Percentiles rank a stretch among this genome's conserved stretches.
phyloP scores from a whole-genome alignment of 1,284 basidiomycete species.

The Cerioporus squamosus region DNA sequence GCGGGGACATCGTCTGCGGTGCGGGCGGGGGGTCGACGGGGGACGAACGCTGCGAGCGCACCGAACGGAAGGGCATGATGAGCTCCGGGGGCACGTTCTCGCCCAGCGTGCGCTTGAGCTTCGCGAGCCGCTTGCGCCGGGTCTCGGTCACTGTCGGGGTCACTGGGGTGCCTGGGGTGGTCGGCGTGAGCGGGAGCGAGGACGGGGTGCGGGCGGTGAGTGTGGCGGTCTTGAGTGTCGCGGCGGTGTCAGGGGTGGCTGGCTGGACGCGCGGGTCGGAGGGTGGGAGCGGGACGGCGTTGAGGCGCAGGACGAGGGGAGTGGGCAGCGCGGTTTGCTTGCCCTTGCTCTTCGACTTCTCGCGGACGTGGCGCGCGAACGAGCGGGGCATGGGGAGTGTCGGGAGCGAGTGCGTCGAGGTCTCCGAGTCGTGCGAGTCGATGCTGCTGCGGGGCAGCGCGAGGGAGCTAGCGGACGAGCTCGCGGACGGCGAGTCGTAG shows the following conservation, averaged over 20 bases:
- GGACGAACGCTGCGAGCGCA: slow-evolving; percentile 3
- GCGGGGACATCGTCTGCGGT: not conserved
- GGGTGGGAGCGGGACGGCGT: slow-evolving; percentile 29
- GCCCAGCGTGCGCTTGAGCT: slow-evolving; percentile 54
- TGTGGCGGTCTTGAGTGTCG: slow-evolving; percentile 7
- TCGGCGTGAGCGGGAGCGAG: slow-evolving; percentile 10
- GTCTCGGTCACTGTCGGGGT: slow-evolving; percentile 30
- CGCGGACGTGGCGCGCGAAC: slow-evolving; percentile 22
- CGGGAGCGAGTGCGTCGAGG: slow-evolving; percentile 11
- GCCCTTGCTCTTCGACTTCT: slow-evolving; percentile 21
- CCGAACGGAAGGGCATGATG: slow-evolving; percentile 39
- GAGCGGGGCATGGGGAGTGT: slow-evolving; percentile 19
- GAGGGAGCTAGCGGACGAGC: slow-evolving; percentile 37
- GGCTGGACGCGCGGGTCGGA: slow-evolving; percentile 19
- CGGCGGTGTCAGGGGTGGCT: slow-evolving; percentile 19
- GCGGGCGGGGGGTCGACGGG: not conserved
- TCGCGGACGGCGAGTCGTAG: too few relatives aligned
- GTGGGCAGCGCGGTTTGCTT: slow-evolving; percentile 23
- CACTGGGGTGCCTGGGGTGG: slow-evolving; percentile 29
- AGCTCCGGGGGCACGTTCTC: slow-evolving; percentile 59
- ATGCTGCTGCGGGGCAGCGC: slow-evolving; percentile 25
- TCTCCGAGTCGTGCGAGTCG: slow-evolving; percentile 19
- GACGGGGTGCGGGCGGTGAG: slow-evolving; percentile 8
- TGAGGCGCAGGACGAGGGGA: slow-evolving; percentile 37
- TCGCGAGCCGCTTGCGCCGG: slow-evolving; percentile 47